Evolutionary conservation across 805 yeast species (phyloP).

Genomic region (Kluyveromyces siamensis): DNA sequence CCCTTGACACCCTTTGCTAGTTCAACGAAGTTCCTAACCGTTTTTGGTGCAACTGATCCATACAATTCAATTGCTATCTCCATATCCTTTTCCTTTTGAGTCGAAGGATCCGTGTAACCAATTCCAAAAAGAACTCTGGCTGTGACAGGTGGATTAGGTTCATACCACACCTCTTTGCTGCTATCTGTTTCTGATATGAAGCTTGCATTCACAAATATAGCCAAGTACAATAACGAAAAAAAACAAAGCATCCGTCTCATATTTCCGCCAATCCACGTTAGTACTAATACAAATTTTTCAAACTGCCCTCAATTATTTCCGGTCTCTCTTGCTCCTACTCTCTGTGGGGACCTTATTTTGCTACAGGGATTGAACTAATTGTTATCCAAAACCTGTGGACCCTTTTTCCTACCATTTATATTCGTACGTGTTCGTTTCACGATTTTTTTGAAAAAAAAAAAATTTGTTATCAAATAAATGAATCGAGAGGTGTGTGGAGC

Average conservation of each 20-base stretch:
- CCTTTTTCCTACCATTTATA: background rate
- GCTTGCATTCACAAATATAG: background rate
- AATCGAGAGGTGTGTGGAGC: background rate
- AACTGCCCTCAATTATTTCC: no score
- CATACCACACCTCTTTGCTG: slow-evolving; percentile 10
- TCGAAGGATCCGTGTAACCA: slow-evolving; percentile 16
- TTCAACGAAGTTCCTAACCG: slow-evolving; percentile 49
- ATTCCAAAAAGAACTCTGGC: slow-evolving; percentile 19
- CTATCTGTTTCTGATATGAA: background rate
- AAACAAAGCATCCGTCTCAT: background rate
- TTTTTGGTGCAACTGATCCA: slow-evolving; percentile 56
- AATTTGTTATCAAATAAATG: background rate
- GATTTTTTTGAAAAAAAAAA: no score
- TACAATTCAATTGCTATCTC: slow-evolving; percentile 52
- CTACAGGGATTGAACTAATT: no score
- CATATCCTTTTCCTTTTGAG: slow-evolving; percentile 5
- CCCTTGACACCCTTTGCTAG: slow-evolving; percentile 36
- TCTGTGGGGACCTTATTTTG: no score
- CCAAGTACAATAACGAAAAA: background rate
- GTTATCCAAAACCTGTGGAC: no score
- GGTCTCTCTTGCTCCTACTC: no score
- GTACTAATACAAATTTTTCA: no score
- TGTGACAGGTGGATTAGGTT: slow-evolving; percentile 30
- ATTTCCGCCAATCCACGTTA: background rate
- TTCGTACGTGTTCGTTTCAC: background rate